Conservation (phyloP, 2,329 filamentous ascomycete species). For the Westerdykella sp. region DNA sequence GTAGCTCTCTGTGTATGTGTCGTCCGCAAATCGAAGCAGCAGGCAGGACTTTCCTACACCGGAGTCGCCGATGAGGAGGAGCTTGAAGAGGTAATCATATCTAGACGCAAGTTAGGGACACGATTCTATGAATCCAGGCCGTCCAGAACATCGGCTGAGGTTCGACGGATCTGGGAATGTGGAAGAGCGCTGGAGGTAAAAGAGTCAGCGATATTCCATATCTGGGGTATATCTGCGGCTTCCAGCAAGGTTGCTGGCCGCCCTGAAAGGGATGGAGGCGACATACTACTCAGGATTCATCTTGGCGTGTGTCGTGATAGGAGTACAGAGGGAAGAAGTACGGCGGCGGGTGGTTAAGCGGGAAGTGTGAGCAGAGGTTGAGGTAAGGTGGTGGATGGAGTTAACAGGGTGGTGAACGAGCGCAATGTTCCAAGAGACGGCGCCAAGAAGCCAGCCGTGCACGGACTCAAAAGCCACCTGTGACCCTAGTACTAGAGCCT, state of each 20-base stretch:
- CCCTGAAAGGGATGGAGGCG: conserved; percentile 25
- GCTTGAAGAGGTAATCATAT: conserved; percentile 99
- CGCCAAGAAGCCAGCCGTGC: not conserved
- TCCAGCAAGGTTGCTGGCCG: conserved; percentile 18
- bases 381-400: not conserved
- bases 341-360: conserved; percentile 2
- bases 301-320: conserved; percentile 39
- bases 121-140: conserved; percentile 5
- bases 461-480: not conserved
- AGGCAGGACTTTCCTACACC: conserved; percentile 99
- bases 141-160: conserved; percentile 1
- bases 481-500: not conserved
- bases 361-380: conserved; percentile 3
- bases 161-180: not conserved
- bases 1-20: conserved; percentile 97
- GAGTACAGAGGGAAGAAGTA: not conserved
- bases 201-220: conserved; percentile 20
- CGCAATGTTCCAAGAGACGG: not conserved
- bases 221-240: conserved; percentile 7
- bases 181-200: conserved; percentile 19
- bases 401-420: not conserved
- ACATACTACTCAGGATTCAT: conserved; percentile 95
- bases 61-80: conserved; percentile 99
- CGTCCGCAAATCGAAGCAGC: conserved; percentile 94
- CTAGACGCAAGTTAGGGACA: conserved; percentile 46